Conservation (phyloP, 768 basidiomycete genomes). For the Filobasidium floriforme region DNA sequence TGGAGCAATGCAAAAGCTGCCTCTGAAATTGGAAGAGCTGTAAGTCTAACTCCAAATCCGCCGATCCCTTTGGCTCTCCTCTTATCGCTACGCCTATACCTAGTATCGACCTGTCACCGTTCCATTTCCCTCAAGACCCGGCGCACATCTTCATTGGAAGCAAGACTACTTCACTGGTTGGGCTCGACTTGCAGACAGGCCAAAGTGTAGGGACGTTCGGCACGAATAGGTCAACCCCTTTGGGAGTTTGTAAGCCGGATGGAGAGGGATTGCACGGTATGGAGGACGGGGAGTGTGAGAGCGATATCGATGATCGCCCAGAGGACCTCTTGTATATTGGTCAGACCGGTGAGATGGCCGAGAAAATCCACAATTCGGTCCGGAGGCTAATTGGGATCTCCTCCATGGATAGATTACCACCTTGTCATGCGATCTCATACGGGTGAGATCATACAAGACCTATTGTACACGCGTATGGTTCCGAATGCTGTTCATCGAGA, state of each 20-base stretch:
- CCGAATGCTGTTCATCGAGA: constrained; percentile 79
- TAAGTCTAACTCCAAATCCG: constrained; percentile 24
- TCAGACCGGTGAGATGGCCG: constrained; percentile 53
- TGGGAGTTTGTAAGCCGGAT: constrained; percentile 3
- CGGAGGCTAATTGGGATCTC: background rate
- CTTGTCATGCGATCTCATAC: constrained; percentile 70
- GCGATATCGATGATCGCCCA: constrained; percentile 25
- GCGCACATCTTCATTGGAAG: constrained; percentile 75
- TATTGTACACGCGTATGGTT: constrained; percentile 85
- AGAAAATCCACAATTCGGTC: too few relatives aligned
- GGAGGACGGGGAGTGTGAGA: constrained; percentile 51
- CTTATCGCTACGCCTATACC: background rate
- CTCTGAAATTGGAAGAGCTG: constrained; percentile 83
- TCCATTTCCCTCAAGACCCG: constrained; percentile 66
- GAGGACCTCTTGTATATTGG: constrained; percentile 54
- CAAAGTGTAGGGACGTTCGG: constrained; percentile 40
- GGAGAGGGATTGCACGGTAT: constrained; percentile 52
- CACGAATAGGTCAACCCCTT: constrained; percentile 10
- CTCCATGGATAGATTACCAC: constrained; percentile 65
- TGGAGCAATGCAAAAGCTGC: constrained; percentile 65
- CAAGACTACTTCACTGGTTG: constrained; percentile 69
- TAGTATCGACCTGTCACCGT: constrained; percentile 70
- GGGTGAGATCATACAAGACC: constrained; percentile 54
- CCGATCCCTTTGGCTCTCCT: background rate
- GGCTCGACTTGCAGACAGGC: constrained; percentile 47